Base-by-base conservation (phyloP, 306 rosid genomes). In the Ceratonia siliqua region DNA sequence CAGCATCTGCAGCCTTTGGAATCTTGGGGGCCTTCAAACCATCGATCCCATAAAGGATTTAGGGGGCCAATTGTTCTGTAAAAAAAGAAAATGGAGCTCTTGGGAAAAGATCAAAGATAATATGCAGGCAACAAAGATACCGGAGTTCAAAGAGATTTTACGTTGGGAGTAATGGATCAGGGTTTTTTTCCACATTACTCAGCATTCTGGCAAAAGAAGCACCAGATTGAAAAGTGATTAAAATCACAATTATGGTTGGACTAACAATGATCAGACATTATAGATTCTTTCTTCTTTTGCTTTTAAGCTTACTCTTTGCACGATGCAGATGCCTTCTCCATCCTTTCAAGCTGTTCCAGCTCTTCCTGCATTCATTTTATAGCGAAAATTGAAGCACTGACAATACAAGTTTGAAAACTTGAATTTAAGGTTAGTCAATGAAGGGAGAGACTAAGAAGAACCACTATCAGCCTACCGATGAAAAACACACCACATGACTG, bases 1-100 rank as follows among this genome's bases (percentile, higher is more conserved):
- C 69, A 33, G 79, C 97, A 90, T 62, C 87, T 75, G 80, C 97
- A 92, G 13, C 84, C 81, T 79, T 70, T 91, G 30, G 87, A 54
- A 64, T 87, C 88, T 71, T 86, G 90, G 49, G 96, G 85, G 46
- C 93, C 93, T 74, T 92, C 97, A 74, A 89, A 92, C 97, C 97
- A 92, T 76, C 86, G 83, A 83, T 89, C 86, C 97, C 93, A 91
- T 61, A 61, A 46, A 24, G 80, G 81, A 78, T 80, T 85, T 85
- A 83, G 24, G 22, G 92, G 91, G 28, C 93, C 97, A 76, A 52
- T 84, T 70, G 81, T 81, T 78, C 96, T 92, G 89, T 68, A 53
- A 72, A 41, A 79, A 11, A 49, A 74, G n/a, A n/a, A 64, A 76
- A 33, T 52, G 68, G 17, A 73, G 56, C 39, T 52, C 39, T 54